phyloP scores from a whole-genome alignment of 768 basidiomycete species.

The Coprinopsis cinerea region DNA sequence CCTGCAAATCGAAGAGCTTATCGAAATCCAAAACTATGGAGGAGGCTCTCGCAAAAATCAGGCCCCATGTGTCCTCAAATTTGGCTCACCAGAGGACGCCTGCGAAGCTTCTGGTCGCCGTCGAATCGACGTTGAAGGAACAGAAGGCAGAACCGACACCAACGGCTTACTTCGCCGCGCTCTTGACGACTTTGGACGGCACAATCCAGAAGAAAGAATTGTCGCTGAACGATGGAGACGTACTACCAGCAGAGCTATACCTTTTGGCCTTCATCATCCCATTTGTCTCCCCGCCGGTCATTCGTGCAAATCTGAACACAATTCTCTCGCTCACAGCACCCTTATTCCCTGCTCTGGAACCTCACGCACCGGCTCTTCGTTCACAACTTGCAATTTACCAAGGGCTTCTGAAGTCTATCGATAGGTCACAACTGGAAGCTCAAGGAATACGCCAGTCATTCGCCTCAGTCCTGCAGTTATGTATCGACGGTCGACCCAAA shows the following conservation, averaged over 20 bases:
- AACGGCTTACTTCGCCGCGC: conserved; percentile 93
- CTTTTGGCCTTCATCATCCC: conserved; percentile 74
- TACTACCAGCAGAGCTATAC: conserved; percentile 81
- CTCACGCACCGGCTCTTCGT: conserved; percentile 74
- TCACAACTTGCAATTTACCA: conserved; percentile 81
- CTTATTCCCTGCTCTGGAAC: conserved; percentile 60
- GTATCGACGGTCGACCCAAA: conserved; percentile 87
- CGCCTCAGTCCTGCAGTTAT: conserved; percentile 76
- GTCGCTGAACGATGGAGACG: conserved; percentile 56
- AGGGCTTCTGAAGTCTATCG: conserved; percentile 61
- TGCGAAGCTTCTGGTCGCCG: conserved; percentile 75
- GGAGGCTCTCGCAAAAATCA: conserved; percentile 72
- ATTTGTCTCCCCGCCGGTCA: conserved; percentile 72
- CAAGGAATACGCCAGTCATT: conserved; percentile 75
- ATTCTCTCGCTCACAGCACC: conserved; percentile 72
- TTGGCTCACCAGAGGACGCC: conserved; percentile 87
- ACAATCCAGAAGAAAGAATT: conserved; percentile 57
- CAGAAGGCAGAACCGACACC: conserved; percentile 62
- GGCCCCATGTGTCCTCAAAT: conserved; percentile 76
- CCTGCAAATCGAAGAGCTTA: neutral
- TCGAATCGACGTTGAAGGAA: conserved; percentile 77
- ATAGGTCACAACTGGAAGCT: conserved; percentile 62
- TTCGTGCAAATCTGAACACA: conserved; percentile 68
- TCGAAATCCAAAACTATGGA: conserved; percentile 39
- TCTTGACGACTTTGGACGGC: conserved; percentile 79